Conservation (phyloP, 306 rosid species). For the Glycine latifolia region DNA sequence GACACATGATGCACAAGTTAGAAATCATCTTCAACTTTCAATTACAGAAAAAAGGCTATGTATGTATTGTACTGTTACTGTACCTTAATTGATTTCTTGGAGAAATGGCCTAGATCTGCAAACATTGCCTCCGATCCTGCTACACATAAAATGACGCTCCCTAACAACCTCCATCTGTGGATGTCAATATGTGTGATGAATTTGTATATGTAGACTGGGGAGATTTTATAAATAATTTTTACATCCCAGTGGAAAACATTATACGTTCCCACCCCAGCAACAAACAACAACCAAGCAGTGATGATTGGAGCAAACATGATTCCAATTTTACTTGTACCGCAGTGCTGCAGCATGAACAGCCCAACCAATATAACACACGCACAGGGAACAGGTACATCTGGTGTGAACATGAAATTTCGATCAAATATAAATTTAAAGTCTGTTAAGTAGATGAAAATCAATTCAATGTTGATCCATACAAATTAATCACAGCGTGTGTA, state of each 20-base stretch:
- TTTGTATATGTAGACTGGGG: constrained; percentile 67
- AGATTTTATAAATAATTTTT: constrained; percentile 62
- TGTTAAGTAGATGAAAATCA: too few species aligned
- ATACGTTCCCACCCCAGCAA: constrained; percentile 63
- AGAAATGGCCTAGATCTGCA: constrained; percentile 83
- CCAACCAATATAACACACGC: constrained; percentile 78
- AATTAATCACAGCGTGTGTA: too few species aligned
- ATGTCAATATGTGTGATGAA: constrained; percentile 53
- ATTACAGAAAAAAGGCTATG: too few species aligned
- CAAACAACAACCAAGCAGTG: constrained; percentile 66
- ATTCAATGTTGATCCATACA: too few species aligned
- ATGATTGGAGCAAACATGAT: constrained; percentile 84
- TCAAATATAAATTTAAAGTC: too few species aligned
- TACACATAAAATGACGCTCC: constrained; percentile 69
- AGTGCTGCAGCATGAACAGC: constrained; percentile 78
- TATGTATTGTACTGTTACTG: too few species aligned
- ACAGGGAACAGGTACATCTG: constrained; percentile 80
- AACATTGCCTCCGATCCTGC: constrained; percentile 90
- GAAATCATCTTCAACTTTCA: too few species aligned
- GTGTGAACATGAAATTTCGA: too few species aligned
- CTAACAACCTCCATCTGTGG: constrained; percentile 69
- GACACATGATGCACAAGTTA: too few species aligned
- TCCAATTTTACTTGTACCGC: constrained; percentile 77
- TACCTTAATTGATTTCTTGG: constrained; percentile 70
- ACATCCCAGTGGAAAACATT: constrained; percentile 64